phyloP scores from a whole-genome alignment of 2,329 filamentous ascomycete species.

The Pseudogymnoascus sp. region DNA sequence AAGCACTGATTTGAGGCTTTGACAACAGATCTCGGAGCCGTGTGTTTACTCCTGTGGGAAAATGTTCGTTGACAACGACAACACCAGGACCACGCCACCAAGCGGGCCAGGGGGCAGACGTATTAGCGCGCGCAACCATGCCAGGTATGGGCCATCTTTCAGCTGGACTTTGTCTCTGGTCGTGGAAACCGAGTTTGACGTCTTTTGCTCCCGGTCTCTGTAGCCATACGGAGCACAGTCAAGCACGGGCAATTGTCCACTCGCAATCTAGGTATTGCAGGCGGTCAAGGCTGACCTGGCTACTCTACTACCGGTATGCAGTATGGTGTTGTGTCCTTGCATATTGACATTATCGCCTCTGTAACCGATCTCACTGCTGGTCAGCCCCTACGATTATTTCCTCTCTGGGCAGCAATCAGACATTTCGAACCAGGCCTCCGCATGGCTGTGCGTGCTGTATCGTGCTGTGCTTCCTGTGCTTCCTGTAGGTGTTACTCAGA shows the following conservation, averaged over 20 bases:
- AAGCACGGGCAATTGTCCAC: background rate
- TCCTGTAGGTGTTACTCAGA: background rate
- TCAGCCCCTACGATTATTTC: constrained; percentile 6
- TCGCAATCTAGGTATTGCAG: background rate
- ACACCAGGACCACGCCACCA: background rate
- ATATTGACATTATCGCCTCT: background rate
- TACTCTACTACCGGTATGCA: background rate
- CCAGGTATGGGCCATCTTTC: background rate
- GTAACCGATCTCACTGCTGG: background rate
- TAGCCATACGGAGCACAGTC: background rate
- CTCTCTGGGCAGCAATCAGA: background rate
- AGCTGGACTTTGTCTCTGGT: background rate
- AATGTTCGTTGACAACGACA: background rate
- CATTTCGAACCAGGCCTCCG: background rate
- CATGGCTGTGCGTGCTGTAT: background rate
- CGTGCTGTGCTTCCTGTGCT: background rate
- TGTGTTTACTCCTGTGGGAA: background rate
- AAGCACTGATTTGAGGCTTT: background rate
- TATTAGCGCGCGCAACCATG: background rate
- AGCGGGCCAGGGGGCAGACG: background rate
- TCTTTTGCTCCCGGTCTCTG: background rate
- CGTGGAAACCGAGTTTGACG: background rate
- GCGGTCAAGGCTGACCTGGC: background rate
- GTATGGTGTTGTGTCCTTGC: background rate
- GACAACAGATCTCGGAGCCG: background rate